Evolutionary conservation across 805 yeast genomes (phyloP).

Genomic region (Myxozyma melibiosi): DNA sequence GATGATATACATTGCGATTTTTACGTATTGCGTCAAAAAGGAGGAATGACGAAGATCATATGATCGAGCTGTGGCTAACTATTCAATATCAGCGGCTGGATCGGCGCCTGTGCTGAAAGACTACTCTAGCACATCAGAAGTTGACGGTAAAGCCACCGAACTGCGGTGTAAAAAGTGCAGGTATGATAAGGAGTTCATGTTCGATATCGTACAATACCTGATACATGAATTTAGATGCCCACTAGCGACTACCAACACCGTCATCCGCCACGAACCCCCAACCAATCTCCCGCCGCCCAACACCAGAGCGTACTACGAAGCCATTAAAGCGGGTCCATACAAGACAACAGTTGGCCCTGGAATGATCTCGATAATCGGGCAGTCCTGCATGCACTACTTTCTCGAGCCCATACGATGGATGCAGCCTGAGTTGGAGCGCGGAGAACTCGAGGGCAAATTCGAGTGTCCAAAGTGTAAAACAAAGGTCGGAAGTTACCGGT

Average conservation of each 20-base stretch:
- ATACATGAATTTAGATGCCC: conserved; percentile 53
- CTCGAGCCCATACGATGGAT: conserved; percentile 92
- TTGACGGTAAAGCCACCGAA: conserved; percentile 18
- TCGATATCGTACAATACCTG: not conserved
- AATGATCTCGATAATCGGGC: conserved; percentile 34
- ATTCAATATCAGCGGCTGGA: conserved; percentile 36
- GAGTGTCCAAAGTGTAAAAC: conserved; percentile 79
- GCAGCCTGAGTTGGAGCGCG: conserved; percentile 72
- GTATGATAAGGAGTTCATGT: conserved; percentile 37
- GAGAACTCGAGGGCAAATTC: conserved; percentile 84
- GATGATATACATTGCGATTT: not conserved
- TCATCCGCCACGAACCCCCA: conserved; percentile 53
- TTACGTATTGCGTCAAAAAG: not conserved
- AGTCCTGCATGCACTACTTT: conserved; percentile 77
- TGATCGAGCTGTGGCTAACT: no score
- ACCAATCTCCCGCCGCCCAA: conserved; percentile 3
- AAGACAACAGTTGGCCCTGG: conserved; percentile 24
- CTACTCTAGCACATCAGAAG: conserved; percentile 46
- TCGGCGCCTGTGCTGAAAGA: conserved; percentile 37
- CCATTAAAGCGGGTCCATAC: conserved; percentile 9
- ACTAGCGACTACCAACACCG: conserved; percentile 66
- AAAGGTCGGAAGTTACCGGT: conserved; percentile 87
- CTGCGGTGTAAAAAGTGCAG: conserved; percentile 85
- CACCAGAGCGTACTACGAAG: conserved; percentile 7
- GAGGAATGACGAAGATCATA: no score